phyloP scores from a whole-genome alignment of 2,329 filamentous ascomycete genomes.

The Dothiorella sarmentorum region DNA sequence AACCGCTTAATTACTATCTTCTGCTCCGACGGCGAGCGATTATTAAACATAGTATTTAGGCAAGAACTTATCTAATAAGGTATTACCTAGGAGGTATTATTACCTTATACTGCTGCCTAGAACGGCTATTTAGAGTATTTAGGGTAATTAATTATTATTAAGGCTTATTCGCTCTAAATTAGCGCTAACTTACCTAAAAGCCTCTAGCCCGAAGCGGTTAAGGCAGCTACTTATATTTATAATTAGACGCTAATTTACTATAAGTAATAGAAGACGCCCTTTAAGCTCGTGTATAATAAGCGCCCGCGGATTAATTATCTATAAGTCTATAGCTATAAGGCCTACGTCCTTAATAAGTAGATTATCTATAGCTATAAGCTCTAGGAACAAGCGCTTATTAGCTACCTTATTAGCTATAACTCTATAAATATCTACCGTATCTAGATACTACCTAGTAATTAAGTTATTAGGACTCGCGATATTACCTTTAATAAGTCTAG shows the following conservation, averaged over 20 bases:
- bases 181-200: conserved; percentile 10
- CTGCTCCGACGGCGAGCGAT: background rate
- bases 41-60: background rate
- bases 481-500: conserved; percentile 7
- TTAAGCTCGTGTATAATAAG: conserved; percentile 19
- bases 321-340: conserved; percentile 18
- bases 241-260: conserved; percentile 21
- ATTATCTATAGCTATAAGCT: background rate
- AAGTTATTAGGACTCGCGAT: conserved; percentile 16
- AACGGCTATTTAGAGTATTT: conserved; percentile 20
- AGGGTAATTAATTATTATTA: conserved; percentile 18
- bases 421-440: conserved; percentile 22
- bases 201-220: conserved; percentile 19
- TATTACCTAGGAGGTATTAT: background rate
- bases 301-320: conserved; percentile 21
- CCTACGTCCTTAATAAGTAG: conserved; percentile 17
- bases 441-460: conserved; percentile 16
- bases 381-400: conserved; percentile 17
- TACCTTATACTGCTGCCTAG: conserved; percentile 16
- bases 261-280: conserved; percentile 23
- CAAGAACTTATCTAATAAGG: background rate
- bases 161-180: conserved; percentile 7
- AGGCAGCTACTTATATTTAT: conserved; percentile 19
- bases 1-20: background rate
- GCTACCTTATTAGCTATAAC: conserved; percentile 24